Base-by-base conservation (phyloP, 768 basidiomycete species). In the Mycena polygramma region DNA sequence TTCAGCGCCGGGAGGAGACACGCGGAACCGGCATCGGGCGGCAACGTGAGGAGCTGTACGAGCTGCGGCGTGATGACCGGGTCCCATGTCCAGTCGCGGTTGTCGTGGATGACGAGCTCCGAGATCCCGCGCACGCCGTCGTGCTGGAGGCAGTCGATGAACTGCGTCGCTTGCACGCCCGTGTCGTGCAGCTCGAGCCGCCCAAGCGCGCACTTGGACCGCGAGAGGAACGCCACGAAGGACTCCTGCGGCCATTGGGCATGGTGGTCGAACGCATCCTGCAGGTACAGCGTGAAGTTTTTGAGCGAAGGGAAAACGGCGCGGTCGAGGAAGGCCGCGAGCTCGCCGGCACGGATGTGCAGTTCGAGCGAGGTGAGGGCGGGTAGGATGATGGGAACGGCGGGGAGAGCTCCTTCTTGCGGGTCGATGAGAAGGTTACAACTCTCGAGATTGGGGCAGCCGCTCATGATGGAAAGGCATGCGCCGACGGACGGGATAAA, bases 161-260 rank as follows among this genome's bases (percentile, higher is more conserved):
- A 81, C 55, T 81, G 75, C 17, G 74, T 63, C 49, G 72, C 75
- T 30, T 69, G 72, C 68, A 82, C 80, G 30, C 81, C 79, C 8
- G 80, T 79, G 24, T 82, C 79, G 62, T 77, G 76, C 19, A 83
- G 66, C 69, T 77, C 77, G 19, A 84, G 76, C 41, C 77, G 74
- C 24, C 63, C 55, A 24, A 81, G 74, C 43, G 63, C 72, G 67
- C 79, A 79, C 41, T 64, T 68, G 6, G 83, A 84, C 11, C 79
- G 77, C 54, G 69, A 68, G 45, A 83, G 75, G 58, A 81, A 80
- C 30, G 72, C 70, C 45, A 76, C 63, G 61, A 82, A 81, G n/a
- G 74, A 73, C 57, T 57, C 41, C 46, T 81, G 79, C 14, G 81
- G 80, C 82, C 82, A 82, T 15, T 30, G 36, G 19, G 72, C 75